Evolutionary conservation across 2,329 filamentous ascomycete genomes (phyloP), one percentile per base, ranked within the genome.

Genomic region (Didymella arachidicola): DNA sequence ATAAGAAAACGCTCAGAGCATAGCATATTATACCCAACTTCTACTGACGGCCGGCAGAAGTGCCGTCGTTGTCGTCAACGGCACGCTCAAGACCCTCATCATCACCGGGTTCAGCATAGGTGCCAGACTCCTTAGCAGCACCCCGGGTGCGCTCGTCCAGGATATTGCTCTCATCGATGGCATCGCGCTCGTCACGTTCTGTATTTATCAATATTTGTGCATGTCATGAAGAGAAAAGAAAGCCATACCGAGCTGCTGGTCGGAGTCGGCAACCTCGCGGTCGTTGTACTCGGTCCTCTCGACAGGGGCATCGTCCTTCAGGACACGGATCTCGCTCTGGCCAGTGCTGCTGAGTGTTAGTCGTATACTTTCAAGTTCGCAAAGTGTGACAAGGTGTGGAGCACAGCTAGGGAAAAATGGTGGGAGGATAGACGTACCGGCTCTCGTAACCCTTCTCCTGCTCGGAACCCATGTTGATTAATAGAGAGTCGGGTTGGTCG

Each of bases 61-160:
- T 77, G 2, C 75, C 75, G 57, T 79, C 73, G 7, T 74, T 64
- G 0, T 68, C 61, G 4, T 68, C 71, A n/a, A 77, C 69, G 38
- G 79, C 66, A 27, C 72, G 64, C 68, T 82, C 81, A 48, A 80
- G 64, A 16, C 78, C 74, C 71, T 83, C 82, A 54, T 83, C 81
- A 63, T 84, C 82, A 29, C 80, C 79, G n/a, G 82, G 82, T 76
- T 84, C 82, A 1, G 68, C 62, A 64, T 84, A 84, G 0, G 75
- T 74, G 18, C 82, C 81, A 34, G 72, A 60, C 39, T 72, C 34
- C 74, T 82, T 82, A 0, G 79, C 68, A 0, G 80, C 81, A 54
- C 81, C 81, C 18, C 82, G 76, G 7, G 82, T 83, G 29, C 81
- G 79, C 26, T 71, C 72, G 3, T 79, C 73, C 6, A 84, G 64